A percentile compares a stretch with the other conserved stretches of the same genome.
These are phyloP conservation scores for Komagataella populi DNA, from an alignment of 805 yeast species.

Conservation along the genomic window DNA sequence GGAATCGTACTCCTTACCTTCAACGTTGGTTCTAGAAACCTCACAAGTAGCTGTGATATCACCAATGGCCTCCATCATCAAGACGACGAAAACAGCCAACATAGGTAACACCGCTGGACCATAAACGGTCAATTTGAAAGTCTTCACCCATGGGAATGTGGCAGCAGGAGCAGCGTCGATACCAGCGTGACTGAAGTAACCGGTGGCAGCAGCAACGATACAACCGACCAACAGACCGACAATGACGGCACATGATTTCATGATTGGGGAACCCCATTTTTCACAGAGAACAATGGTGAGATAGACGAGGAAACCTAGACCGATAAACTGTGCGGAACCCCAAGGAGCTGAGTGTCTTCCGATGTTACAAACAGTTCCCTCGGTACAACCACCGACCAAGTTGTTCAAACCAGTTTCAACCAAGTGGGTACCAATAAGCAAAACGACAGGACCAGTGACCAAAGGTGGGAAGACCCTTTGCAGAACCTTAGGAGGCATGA, in stretches of 20 bases:
- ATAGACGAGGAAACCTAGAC: slow-evolving; percentile 77
- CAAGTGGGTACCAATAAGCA: slow-evolving; percentile 65
- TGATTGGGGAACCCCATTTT: slow-evolving; percentile 85
- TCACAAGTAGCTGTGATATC: slow-evolving; percentile 92
- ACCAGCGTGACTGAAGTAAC: slow-evolving; percentile 48
- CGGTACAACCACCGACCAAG: slow-evolving; percentile 78
- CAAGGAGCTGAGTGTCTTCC: slow-evolving; percentile 29
- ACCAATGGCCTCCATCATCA: slow-evolving; percentile 91
- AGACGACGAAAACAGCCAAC: slow-evolving; percentile 67
- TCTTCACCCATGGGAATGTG: slow-evolving; percentile 79
- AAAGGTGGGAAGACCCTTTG: slow-evolving; percentile 76
- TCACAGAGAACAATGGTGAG: slow-evolving; percentile 64
- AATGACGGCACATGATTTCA: slow-evolving; percentile 90
- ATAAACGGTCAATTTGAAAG: slow-evolving; percentile 63
- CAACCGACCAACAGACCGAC: slow-evolving; percentile 78
- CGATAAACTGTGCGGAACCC: slow-evolving; percentile 83
- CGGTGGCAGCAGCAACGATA: slow-evolving; percentile 84
- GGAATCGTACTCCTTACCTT: slow-evolving; percentile 69
- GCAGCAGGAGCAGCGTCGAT: slow-evolving; percentile 68
- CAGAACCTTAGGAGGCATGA: slow-evolving; percentile 59
- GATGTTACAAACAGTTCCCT: not conserved
- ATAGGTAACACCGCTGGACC: slow-evolving; percentile 83
- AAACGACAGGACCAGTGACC: slow-evolving; percentile 89
- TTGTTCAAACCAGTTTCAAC: slow-evolving; percentile 64
- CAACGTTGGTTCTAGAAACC: slow-evolving; percentile 75